phyloP scores from a whole-genome alignment of 2,329 filamentous ascomycete genomes.

The Colletotrichum sp. region DNA sequence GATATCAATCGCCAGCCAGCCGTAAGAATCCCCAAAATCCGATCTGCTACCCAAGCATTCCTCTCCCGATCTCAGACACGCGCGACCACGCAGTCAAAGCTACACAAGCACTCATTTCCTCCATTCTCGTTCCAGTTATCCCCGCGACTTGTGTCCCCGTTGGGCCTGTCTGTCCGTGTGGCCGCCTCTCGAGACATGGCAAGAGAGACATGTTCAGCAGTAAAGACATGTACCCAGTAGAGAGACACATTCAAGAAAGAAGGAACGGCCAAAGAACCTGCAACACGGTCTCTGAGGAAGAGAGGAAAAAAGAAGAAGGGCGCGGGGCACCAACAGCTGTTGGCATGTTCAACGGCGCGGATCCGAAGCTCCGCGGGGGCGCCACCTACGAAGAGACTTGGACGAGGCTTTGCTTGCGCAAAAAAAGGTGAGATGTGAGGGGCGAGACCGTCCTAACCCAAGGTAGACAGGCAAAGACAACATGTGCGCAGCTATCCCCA shows the following conservation, averaged over 20 bases:
- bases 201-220: neutral
- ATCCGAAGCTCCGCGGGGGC: neutral
- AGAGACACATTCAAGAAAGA: neutral
- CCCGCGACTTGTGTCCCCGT: neutral
- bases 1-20: neutral
- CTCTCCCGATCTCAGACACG: conserved; percentile 5
- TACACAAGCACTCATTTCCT: neutral
- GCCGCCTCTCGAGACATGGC: neutral
- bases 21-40: neutral
- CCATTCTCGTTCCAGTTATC: neutral
- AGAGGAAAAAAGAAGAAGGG: neutral
- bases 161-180: neutral
- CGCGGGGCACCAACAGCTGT: neutral
- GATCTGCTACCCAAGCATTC: neutral
- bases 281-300: neutral
- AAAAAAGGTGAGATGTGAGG: neutral
- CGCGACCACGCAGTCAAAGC: neutral
- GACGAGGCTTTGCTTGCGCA: neutral
- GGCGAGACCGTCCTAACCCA: neutral
- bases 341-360: conserved; percentile 3
- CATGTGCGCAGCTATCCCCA: neutral
- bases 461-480: neutral
- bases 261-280: neutral
- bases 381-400: neutral
- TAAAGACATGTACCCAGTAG: neutral